Percentiles rank a stretch among this genome's conserved stretches.
Evolutionary conservation across 306 rosid genomes (phyloP).

Genomic region (Corylus avellana): DNA sequence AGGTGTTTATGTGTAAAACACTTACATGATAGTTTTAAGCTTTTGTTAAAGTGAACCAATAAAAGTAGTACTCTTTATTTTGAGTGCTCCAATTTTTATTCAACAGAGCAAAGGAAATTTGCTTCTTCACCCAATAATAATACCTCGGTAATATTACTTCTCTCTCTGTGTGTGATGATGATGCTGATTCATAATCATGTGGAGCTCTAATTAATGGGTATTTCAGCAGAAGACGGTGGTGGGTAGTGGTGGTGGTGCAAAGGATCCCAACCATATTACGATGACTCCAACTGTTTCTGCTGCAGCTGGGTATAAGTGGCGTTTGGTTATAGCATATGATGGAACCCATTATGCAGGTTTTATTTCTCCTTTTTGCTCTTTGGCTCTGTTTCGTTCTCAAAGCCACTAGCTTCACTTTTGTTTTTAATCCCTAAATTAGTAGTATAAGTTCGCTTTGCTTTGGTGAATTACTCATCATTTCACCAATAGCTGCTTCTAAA

Average conservation of each 20-base stretch:
- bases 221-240: neutral
- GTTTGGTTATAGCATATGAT: conserved; percentile 52
- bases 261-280: conserved; percentile 17
- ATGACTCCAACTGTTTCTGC: conserved; percentile 32
- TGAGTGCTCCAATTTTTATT: too few relatives aligned
- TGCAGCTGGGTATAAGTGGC: conserved; percentile 46
- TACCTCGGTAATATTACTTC: neutral
- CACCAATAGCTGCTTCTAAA: too few relatives aligned
- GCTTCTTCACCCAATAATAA: neutral
- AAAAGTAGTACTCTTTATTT: too few relatives aligned
- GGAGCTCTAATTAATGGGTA: neutral
- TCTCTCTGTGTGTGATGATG: neutral
- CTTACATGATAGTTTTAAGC: too few relatives aligned
- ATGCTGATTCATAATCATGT: neutral
- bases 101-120: neutral
- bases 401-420: neutral
- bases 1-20: too few relatives aligned
- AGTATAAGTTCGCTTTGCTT: neutral
- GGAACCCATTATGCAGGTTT: conserved; percentile 57
- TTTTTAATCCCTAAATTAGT: too few relatives aligned
- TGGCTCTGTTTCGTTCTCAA: neutral
- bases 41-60: too few relatives aligned
- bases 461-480: neutral
- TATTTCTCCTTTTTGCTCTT: neutral
- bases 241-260: conserved; percentile 27